Evolutionary conservation across 192 early-diverging fungal species (phyloP).

Genomic region (Linnemannia exigua): DNA sequence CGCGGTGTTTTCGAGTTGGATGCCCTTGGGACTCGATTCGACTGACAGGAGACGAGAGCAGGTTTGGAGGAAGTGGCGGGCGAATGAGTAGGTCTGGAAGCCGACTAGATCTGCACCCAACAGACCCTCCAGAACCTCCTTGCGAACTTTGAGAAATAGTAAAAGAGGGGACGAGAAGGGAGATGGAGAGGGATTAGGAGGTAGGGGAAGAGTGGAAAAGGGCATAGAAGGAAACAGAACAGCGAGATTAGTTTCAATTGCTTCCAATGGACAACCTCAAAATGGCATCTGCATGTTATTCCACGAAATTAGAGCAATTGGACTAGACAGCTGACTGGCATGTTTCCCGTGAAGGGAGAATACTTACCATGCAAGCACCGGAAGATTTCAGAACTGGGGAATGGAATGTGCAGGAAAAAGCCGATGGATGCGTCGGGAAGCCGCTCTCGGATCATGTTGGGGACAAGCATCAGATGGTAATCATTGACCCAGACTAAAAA

Average conservation of each 20-base stretch:
- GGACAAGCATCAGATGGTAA: constrained; percentile 97
- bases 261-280: neutral
- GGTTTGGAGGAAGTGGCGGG: constrained; percentile 90
- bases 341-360: neutral
- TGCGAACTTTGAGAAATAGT: constrained; percentile 71
- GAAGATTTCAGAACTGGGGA: constrained; percentile 96
- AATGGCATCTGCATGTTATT: too few species aligned
- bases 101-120: constrained; percentile 92
- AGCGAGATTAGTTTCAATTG: neutral
- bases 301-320: constrained; percentile 1
- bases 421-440: constrained; percentile 92
- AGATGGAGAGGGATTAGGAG: neutral
- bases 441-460: constrained; percentile 85
- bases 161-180: neutral
- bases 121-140: constrained; percentile 91
- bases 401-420: constrained; percentile 97
- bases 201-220: neutral
- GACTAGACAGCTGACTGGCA: neutral
- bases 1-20: constrained; percentile 82
- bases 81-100: constrained; percentile 95
- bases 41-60: constrained; percentile 91
- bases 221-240: neutral
- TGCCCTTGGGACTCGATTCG: constrained; percentile 88
- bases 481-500: constrained; percentile 95
- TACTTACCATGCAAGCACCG: constrained; percentile 84